Evolutionary conservation across 2,329 filamentous ascomycete genomes (phyloP), one percentile per base, ranked within the genome.

Genomic region (Stylonectria norvegica): DNA sequence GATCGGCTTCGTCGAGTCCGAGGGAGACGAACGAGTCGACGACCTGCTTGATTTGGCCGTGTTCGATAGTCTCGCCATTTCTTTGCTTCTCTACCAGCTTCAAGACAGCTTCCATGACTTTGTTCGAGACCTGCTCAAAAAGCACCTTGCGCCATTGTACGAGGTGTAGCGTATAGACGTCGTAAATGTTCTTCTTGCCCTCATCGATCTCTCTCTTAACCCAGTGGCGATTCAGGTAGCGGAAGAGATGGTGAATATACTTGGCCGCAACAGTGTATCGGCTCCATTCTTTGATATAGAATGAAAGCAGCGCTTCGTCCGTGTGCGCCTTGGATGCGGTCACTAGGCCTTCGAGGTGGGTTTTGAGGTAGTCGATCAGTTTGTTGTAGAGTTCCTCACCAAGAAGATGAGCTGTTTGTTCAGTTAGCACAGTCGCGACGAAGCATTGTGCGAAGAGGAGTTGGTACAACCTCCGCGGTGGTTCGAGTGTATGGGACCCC

Each of bases 161-260:
- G 28, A 98, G 73, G 57, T 98, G 93, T 23, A 98, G 71, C 1
- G 93, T 98, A 67, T 98, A 98, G 34, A 98, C 93, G 64, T 98
- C 93, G 65, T 94, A 97, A 6, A 97, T 87, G 58, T 91, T 87
- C 72, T 97, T 96, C 71, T 98, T 97, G 22, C 93, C 93, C 65
- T 98, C 93, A 49, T 98, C 93, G 69, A 98, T 95, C 69, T 98
- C 93, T 20, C 93, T 79, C 75, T 96, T 98, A 2, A 98, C 93
- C 93, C 94, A 98, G 68, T 98, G 93, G 20, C 93, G 81, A 61
- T 98, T 98, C 18, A 98, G 79, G 61, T 98, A 98, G 38, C 85
- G 76, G 73, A 98, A 98, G 6, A 98, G 72, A 62, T 98, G 91
- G 66, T 98, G 94, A 63, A 96, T 93, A 69, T 95, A 98, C 66